A percentile compares a stretch with the other conserved stretches of the same genome.
phyloP scores from a whole-genome alignment of 1,139 yeast species.

The Scheffersomyces segobiensis region DNA sequence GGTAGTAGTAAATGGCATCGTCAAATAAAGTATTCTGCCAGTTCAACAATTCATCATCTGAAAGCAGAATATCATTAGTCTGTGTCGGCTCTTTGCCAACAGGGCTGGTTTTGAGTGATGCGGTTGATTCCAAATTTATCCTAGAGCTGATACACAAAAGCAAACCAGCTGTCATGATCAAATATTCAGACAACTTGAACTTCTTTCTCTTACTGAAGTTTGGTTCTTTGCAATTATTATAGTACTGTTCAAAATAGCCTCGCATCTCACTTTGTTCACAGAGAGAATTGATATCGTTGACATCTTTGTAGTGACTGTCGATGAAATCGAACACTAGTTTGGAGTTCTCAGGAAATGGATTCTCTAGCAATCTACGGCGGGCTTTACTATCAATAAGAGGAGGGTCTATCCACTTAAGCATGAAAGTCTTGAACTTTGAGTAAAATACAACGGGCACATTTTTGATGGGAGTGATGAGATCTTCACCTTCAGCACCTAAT shows the following conservation, averaged over 20 bases:
- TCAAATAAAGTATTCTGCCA: conserved; percentile 29
- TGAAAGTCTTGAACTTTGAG: conserved; percentile 17
- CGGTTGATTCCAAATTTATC: conserved; percentile 13
- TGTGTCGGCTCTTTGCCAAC: not conserved
- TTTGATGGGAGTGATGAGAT: conserved; percentile 28
- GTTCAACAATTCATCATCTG: conserved; percentile 4
- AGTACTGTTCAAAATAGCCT: conserved; percentile 17
- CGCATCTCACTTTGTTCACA: conserved; percentile 9
- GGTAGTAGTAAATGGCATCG: conserved; percentile 50
- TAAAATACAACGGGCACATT: conserved; percentile 31
- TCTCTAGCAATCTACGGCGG: conserved; percentile 19
- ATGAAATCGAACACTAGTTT: conserved; percentile 24
- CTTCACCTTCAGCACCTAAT: conserved; percentile 22
- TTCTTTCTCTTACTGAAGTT: conserved; percentile 6
- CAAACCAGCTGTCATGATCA: conserved; percentile 34
- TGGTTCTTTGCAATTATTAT: conserved; percentile 8
- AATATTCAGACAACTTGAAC: conserved; percentile 28
- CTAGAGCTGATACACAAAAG: conserved; percentile 26
- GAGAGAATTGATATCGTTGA: conserved; percentile 10
- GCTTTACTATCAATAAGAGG: conserved; percentile 23
- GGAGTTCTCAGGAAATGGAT: conserved; percentile 30
- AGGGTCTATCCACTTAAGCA: conserved; percentile 38
- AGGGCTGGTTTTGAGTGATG: conserved; percentile 1
- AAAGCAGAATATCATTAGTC: not conserved
- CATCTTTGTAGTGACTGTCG: conserved; percentile 16